Base-by-base conservation (phyloP, 176 grass and related monocot genomes). In the Neostapfia colusana region DNA sequence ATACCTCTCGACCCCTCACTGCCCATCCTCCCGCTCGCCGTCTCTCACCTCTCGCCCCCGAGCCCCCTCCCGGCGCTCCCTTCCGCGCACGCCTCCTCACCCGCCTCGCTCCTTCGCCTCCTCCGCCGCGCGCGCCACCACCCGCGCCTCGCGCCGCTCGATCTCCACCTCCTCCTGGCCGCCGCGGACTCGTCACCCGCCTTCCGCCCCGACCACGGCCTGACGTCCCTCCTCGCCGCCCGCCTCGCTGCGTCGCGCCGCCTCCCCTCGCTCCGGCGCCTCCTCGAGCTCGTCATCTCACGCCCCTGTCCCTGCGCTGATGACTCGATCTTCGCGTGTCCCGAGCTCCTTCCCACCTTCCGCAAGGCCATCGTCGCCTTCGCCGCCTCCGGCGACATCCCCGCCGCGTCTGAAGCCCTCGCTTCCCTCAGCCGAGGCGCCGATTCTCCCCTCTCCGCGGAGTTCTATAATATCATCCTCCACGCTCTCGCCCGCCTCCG, bases 311-410 rank as follows among this genome's bases (percentile, higher is more conserved):
- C 89, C 61, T 95, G 86, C 65, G 14, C 89, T 2, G 89, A 95
- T 65, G 81, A 76, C 37, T 95, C 92, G 68, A 85, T 95, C 68
- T 95, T 95, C 76, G 84, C 92, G 14, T 91, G 92, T 67, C 86
- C 89, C 35, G 81, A 83, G 24, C 89, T 91, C 42, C 83, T 89
- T 66, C 86, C 86, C 42, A 87, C 84, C 65, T 91, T 91, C 77
- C 77, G 77, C 50, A 75, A 62, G 63, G 89, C 89, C 27, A 83
- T 95, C 43, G 67, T 89, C 63, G 86, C 92, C 36, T 91, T 95
- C 63, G 81, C 83, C 50, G 58, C 83, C 24, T 90, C 92, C 37
- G 86, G 92, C 24, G 77, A 85, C 41, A 55, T 91, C 37, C 45
- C 84, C 42, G 73, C 87, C 18, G 92, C 83, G 4, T 74, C 73